Base-by-base conservation (phyloP, 2,329 filamentous ascomycete species). In the Fusarium miscanthi region DNA sequence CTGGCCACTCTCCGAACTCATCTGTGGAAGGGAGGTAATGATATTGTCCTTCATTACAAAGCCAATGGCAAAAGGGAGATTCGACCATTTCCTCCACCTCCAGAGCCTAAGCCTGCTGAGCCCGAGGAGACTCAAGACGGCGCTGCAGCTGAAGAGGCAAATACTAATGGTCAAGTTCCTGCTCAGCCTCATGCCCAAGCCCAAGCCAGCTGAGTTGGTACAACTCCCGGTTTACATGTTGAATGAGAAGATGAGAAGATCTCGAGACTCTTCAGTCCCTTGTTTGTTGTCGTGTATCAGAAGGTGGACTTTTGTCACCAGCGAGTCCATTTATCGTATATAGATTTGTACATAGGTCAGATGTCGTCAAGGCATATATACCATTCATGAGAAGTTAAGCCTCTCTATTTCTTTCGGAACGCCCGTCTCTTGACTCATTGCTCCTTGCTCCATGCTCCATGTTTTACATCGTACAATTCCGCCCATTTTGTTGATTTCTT, bases 11-110 rank as follows among this genome's bases (percentile, higher is more conserved):
- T 99, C 46, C 91, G 95, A 37, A 92, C 94, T 5, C 94, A 97
- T 79, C 87, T 98, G 59, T 99, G 96, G 96, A 94, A 97, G 77
- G 94, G 93, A 46, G 94, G 94, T n/a, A 95, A 93, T 76, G 96
- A 99, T 82, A 93, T 99, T 72, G 84, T 97, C 59, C 86, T 99
- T 54, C 90, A 94, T 78, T 99, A 99, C 86, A 97, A 95, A 79
- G 88, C 93, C 57, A 99, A 98, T 76, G 95, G 94, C n/a, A 90
- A 90, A 78, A 95, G 94, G 82, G 86, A 88, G 67, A 85, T 90
- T 57, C 82, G 82, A 8, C 81, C 82, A n/a, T 76, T 78, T 60
- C 77, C 74, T 31, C 69, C 74, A 8, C 58, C 74, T 35, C 66
- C 72, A 23, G 56, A 63, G 25, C 63, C 58, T n/a, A 69, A 75